phyloP scores from a whole-genome alignment of 257 asterid genomes.

The Mitragyna speciosa region DNA sequence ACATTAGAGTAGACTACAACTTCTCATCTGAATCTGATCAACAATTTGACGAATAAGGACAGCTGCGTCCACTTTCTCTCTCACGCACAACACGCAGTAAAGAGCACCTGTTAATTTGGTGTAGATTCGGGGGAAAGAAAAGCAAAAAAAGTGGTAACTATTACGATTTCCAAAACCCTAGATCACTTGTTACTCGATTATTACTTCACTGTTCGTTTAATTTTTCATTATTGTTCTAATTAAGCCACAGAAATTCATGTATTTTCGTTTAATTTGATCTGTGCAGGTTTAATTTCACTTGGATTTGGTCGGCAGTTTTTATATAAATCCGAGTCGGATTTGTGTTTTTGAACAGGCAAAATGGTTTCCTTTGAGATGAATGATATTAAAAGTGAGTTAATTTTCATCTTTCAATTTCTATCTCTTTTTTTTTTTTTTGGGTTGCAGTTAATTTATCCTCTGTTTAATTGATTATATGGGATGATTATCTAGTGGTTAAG shows the following conservation, averaged over 20 bases:
- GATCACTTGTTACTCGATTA: background rate
- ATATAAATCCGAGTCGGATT: background rate
- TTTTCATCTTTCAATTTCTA: background rate
- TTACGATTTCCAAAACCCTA: conserved; percentile 15
- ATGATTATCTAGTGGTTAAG: background rate
- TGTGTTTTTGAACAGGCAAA: conserved; percentile 21
- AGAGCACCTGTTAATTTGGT: background rate
- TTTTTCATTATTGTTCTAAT: background rate
- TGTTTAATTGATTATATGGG: background rate
- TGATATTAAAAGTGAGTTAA: conserved; percentile 66
- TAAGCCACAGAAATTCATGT: background rate
- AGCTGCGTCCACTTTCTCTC: background rate
- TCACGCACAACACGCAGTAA: background rate
- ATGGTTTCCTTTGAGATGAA: conserved; percentile 87
- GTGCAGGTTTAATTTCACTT: conserved; percentile 8
- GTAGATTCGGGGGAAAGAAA: background rate
- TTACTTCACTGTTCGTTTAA: background rate
- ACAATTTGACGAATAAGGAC: background rate
- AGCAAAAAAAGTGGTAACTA: background rate
- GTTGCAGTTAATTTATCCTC: conserved; percentile 1
- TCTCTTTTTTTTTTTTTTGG: background rate
- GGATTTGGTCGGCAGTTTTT: background rate
- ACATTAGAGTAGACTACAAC: background rate
- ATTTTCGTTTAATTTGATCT: background rate
- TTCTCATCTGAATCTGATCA: background rate